Evolutionary conservation across 768 basidiomycete species (phyloP).

Genomic region (Termitomyces sp.): DNA sequence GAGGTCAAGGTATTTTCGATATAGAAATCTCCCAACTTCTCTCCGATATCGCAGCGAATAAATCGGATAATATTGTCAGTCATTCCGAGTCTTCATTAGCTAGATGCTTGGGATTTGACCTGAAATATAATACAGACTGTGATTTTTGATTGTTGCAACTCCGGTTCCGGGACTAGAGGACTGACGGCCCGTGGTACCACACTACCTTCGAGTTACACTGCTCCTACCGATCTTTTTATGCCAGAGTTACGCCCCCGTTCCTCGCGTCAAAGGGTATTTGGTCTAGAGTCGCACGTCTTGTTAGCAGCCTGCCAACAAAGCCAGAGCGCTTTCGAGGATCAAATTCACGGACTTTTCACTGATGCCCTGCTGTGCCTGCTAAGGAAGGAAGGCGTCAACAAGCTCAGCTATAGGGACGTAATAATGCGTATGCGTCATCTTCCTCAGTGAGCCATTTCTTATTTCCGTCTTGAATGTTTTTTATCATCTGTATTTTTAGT

Average conservation of each 20-base stretch:
- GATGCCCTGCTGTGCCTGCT: not conserved
- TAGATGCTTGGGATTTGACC: too few species aligned
- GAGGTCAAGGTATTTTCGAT: slow-evolving; percentile 2
- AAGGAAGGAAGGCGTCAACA: not conserved
- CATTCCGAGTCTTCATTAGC: too few species aligned
- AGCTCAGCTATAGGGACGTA: slow-evolving; percentile 4
- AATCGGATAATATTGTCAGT: slow-evolving; percentile 2
- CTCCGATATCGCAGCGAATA: not conserved
- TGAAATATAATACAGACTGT: too few species aligned
- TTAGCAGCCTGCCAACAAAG: slow-evolving; percentile 6
- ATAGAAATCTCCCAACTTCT: not conserved
- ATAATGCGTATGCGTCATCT: slow-evolving; percentile 1
- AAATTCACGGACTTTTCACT: slow-evolving; percentile 2
- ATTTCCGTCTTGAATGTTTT: not conserved
- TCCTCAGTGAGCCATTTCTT: not conserved
- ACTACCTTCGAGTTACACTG: not conserved
- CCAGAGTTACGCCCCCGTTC: not conserved
- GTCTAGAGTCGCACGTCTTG: not conserved
- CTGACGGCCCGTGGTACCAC: not conserved
- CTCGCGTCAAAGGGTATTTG: too few species aligned
- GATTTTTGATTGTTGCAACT: slow-evolving; percentile 9
- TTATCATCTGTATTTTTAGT: not conserved
- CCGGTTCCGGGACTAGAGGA: not conserved
- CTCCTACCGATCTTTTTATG: not conserved
- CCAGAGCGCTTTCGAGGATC: not conserved